Base-by-base conservation (phyloP, 257 asterid species). In the Penstemon eatonii region DNA sequence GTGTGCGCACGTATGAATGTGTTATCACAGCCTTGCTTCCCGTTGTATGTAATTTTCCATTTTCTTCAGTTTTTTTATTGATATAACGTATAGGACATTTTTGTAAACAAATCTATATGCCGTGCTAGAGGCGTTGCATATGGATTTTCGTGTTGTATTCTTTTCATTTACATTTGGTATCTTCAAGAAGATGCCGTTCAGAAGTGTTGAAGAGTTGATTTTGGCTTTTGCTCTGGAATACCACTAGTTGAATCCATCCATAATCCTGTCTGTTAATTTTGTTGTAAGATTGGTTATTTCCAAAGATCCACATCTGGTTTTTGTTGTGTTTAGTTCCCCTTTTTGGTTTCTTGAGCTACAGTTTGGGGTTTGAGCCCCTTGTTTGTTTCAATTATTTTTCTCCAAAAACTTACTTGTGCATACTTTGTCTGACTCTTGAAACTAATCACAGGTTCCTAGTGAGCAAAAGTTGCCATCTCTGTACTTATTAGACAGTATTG, bases 381-480 rank as follows among this genome's bases (percentile, higher is more conserved):
- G 6, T 44, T 69, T 71, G 40, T 61, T 18, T 37, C 51, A 54
- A 5, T 19, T 39, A 12, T 76, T 39, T 38, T 72, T 11, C 69
- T 43, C 55, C 63, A 8, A 36, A 53, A 37, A 8, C 50, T 52
- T 39, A 52, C 43, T 39, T 67, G 63, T 72, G 58, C 67, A 47
- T 52, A 66, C 56, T 66, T 60, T 56, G 36, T 74, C 85, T 85
- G 72, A 80, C 77, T 42, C 56, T 47, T 66, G 75, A 54, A 69
- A 77, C 62, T 72, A 56, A 79, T 61, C 81, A 70, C 96, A 93
- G 97, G 95, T 93, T 82, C 89, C 97, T 46, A 79, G 83, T 0
- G 97, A 93, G 60, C 96, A 84, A 72, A 93, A 93, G 85, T 85
- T 93, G 78, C 98, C 98, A 66, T 93, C 97, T 60, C 89, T 93